These are phyloP conservation scores for Pichia paraexigua DNA, from an alignment of 805 yeast species.

Conservation along the genomic window DNA sequence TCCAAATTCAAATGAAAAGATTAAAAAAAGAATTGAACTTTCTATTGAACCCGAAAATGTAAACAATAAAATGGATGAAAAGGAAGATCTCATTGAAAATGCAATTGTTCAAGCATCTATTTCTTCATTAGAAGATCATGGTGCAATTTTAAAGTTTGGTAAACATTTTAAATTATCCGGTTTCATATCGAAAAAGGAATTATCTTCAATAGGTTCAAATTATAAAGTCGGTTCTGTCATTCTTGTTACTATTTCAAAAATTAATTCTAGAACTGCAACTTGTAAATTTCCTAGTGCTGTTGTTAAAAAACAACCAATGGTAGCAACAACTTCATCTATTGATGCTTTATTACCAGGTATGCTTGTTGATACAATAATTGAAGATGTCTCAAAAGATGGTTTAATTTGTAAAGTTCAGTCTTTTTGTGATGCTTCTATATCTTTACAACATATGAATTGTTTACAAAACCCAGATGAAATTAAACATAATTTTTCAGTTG, in stretches of 20 bases:
- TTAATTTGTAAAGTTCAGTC: constrained; percentile 68
- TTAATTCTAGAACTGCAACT: constrained; percentile 50
- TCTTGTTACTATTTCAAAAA: constrained; percentile 48
- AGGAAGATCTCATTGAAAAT: constrained; percentile 59
- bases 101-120: constrained; percentile 69
- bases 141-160: constrained; percentile 71
- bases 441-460: constrained; percentile 53
- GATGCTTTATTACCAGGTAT: constrained; percentile 86
- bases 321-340: constrained; percentile 56
- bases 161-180: constrained; percentile 44
- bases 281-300: constrained; percentile 38
- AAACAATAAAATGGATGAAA: constrained; percentile 48
- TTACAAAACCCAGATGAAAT: constrained; percentile 33
- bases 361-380: constrained; percentile 62
- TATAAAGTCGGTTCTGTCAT: constrained; percentile 56
- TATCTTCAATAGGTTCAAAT: constrained; percentile 19
- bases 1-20: constrained; percentile 32
- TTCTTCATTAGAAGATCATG: constrained; percentile 85
- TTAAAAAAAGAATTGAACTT: constrained; percentile 58
- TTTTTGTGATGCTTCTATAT: constrained; percentile 61
- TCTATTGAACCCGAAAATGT: constrained; percentile 68
- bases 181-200: constrained; percentile 67
- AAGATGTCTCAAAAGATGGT: constrained; percentile 55
- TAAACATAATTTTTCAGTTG: constrained; percentile 58
- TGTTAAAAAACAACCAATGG: constrained; percentile 40